phyloP scores from a whole-genome alignment of 371 early-diverging fungal genomes.

The Thermomucor indicae-seudaticae region DNA sequence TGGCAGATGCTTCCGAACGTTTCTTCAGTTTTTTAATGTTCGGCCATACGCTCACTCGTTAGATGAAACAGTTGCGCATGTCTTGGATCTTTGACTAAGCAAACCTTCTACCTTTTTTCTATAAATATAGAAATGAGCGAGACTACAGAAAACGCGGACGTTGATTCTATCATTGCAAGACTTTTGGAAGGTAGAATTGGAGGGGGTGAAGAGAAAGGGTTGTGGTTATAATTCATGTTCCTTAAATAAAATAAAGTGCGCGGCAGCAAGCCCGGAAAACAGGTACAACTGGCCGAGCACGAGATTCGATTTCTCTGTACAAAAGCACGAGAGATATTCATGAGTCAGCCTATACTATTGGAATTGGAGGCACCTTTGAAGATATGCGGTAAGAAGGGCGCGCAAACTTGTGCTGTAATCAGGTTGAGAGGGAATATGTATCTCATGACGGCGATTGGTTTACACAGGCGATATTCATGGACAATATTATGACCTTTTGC shows the following conservation, averaged over 20 bases:
- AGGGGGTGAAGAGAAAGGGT: background rate
- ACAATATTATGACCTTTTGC: conserved; percentile 85
- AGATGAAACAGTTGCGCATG: too few species aligned
- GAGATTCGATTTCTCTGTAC: conserved; percentile 84
- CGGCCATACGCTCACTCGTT: too few species aligned
- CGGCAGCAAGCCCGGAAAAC: conserved; percentile 83
- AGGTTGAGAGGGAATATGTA: background rate
- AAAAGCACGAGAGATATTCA: conserved; percentile 88
- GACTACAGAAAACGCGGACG: conserved; percentile 54
- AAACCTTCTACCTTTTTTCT: too few species aligned
- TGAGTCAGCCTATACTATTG: conserved; percentile 88
- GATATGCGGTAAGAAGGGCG: conserved; percentile 67
- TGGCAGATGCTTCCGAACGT: too few species aligned
- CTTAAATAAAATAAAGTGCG: too few species aligned
- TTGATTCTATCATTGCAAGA: conserved; percentile 87
- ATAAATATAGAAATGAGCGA: conserved; percentile 24
- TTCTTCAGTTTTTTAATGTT: too few species aligned
- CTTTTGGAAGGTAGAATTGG: conserved; percentile 78
- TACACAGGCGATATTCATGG: conserved; percentile 86
- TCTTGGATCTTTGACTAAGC: too few species aligned
- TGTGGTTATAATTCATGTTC: conserved; percentile 10
- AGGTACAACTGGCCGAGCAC: conserved; percentile 65
- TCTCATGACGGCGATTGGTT: background rate
- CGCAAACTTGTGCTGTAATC: background rate
- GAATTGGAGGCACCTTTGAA: conserved; percentile 95